Conservation (phyloP, 2,329 filamentous ascomycete species). For the Cladosporium sp. region DNA sequence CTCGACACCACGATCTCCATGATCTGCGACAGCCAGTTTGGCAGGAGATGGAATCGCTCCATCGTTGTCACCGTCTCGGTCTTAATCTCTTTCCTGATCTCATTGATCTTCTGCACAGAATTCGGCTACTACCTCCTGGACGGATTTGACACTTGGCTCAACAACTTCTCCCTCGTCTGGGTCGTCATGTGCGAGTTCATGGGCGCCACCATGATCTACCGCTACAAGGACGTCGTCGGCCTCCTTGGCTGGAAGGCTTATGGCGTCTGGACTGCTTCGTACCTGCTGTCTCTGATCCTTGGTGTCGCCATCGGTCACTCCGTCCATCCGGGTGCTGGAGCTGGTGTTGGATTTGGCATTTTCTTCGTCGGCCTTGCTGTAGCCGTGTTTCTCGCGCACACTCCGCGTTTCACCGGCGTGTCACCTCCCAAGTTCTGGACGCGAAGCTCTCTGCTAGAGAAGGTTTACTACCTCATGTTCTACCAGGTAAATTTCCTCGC, state of each 20-base stretch:
- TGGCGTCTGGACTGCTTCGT: conserved; percentile 47
- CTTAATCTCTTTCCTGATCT: conserved; percentile 50
- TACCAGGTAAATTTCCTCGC: conserved; percentile 50
- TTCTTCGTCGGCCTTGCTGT: conserved; percentile 41
- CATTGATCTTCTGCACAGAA: conserved; percentile 54
- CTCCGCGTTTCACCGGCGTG: conserved; percentile 32
- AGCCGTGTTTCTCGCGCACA: conserved; percentile 40
- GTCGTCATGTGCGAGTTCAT: conserved; percentile 52
- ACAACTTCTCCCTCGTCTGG: conserved; percentile 52
- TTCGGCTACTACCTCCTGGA: conserved; percentile 54
- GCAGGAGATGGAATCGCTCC: conserved; percentile 7
- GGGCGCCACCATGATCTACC: conserved; percentile 50
- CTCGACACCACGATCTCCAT: conserved; percentile 50
- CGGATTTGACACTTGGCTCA: conserved; percentile 54
- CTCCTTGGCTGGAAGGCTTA: conserved; percentile 44
- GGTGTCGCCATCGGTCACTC: conserved; percentile 50
- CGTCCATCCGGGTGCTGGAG: conserved; percentile 15
- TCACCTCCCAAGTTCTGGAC: conserved; percentile 42
- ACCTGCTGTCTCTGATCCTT: conserved; percentile 50
- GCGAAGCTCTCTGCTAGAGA: conserved; percentile 34
- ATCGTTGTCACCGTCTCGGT: conserved; percentile 39
- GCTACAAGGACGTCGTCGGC: conserved; percentile 46
- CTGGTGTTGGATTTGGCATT: conserved; percentile 49
- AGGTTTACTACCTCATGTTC: conserved; percentile 53
- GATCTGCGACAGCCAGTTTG: conserved; percentile 13